Conservation (phyloP, 225 moss, liverwort and hornwort genomes). For the Polytrichum commune region DNA sequence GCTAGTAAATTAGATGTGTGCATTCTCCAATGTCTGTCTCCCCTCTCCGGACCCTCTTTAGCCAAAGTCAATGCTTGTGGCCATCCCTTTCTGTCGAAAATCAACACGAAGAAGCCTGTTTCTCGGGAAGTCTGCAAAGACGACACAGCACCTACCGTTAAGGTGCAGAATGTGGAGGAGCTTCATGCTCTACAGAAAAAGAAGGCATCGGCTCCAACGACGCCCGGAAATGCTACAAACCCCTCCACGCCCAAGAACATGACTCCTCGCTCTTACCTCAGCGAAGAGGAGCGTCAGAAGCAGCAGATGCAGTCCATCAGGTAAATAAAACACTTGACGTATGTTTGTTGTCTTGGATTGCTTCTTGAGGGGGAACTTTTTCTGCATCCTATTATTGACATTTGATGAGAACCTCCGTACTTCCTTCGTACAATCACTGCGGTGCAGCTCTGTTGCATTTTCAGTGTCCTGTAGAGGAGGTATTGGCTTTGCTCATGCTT, state of each 20-base stretch:
- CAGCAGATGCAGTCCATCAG: conserved; percentile 97
- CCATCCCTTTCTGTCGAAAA: too few relatives aligned
- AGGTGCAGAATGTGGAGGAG: conserved; percentile 67
- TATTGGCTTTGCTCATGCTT: too few relatives aligned
- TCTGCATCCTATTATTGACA: too few relatives aligned
- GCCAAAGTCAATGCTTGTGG: too few relatives aligned
- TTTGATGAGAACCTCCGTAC: too few relatives aligned
- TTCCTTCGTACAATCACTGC: too few relatives aligned
- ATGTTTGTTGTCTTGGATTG: too few relatives aligned
- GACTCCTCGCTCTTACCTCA: conserved; percentile 47
- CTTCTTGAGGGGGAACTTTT: too few relatives aligned
- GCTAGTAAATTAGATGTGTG: too few relatives aligned
- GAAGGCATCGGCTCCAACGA: conserved; percentile 81
- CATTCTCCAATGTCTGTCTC: conserved; percentile 38
- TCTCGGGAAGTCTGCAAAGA: conserved; percentile 68
- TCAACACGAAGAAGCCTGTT: conserved; percentile 63
- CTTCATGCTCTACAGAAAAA: conserved; percentile 85
- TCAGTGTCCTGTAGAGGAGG: too few relatives aligned
- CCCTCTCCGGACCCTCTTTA: too few relatives aligned
- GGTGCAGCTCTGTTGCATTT: too few relatives aligned
- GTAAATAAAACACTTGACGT: conserved; percentile 14
- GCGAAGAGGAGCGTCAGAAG: conserved; percentile 64
- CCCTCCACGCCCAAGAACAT: conserved; percentile 15
- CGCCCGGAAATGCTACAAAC: conserved; percentile 53
- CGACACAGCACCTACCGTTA: conserved; percentile 72